Conservation (phyloP, 1,139 yeast genomes). For the Geotrichum carabidarum region DNA sequence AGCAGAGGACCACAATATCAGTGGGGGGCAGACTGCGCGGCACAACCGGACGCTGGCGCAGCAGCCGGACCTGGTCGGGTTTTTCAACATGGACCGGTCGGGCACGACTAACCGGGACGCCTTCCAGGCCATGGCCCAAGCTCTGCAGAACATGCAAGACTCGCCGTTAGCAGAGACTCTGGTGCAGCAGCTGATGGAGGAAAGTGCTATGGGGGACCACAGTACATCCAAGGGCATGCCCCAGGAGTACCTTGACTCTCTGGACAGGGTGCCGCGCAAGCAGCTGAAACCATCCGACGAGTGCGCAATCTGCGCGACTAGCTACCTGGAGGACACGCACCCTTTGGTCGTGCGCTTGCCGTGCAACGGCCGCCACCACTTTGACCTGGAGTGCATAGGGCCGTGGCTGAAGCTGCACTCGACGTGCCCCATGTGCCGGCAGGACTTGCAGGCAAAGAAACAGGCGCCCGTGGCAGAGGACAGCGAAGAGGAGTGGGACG, state of each 20-base stretch:
- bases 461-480: conserved; percentile 43
- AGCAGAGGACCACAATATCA: conserved; percentile 12
- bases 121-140: conserved; percentile 1
- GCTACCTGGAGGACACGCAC: conserved; percentile 63
- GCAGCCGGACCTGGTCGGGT: conserved; percentile 14
- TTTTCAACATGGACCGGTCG: conserved; percentile 13
- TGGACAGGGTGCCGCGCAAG: conserved; percentile 61
- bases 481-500: conserved; percentile 71
- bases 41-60: conserved; percentile 6
- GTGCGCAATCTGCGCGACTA: conserved; percentile 82
- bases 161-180: neutral
- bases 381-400: conserved; percentile 84
- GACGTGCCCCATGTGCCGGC: conserved; percentile 86
- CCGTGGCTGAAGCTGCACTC: conserved; percentile 80
- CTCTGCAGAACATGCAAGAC: neutral
- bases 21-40: conserved; percentile 1
- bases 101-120: neutral
- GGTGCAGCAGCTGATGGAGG: neutral
- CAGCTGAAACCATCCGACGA: conserved; percentile 50
- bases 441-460: conserved; percentile 54
- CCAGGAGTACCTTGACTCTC: conserved; percentile 64
- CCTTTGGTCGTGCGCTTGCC: conserved; percentile 81
- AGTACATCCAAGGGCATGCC: conserved; percentile 51
- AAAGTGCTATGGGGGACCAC: neutral
- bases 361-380: conserved; percentile 64